A percentile compares a stretch with the other conserved stretches of the same genome.
Evolutionary conservation across 495 filamentous ascomycete species (phyloP).

Genomic region (Neurospora sp.): DNA sequence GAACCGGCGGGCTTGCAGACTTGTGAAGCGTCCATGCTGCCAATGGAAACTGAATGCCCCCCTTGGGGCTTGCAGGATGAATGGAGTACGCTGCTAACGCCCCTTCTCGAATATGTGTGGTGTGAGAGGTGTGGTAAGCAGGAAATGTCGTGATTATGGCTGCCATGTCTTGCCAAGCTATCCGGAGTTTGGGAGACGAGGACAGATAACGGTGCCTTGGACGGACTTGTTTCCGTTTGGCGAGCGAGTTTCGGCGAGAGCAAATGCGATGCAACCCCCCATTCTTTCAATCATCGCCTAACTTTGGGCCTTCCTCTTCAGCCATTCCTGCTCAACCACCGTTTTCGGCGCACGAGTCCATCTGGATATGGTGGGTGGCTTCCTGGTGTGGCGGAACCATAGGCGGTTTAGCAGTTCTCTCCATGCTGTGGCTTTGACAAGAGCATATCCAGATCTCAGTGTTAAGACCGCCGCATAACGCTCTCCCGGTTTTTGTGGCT

Average conservation of each 20-base stretch:
- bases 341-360: neutral
- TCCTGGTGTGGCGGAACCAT: neutral
- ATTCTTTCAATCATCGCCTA: neutral
- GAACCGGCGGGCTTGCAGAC: neutral
- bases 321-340: neutral
- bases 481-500: neutral
- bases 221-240: neutral
- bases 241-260: neutral
- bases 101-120: neutral
- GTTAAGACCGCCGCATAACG: neutral
- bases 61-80: neutral
- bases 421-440: neutral
- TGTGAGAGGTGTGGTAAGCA: neutral
- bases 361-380: neutral
- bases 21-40: neutral
- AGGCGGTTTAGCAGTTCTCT: neutral
- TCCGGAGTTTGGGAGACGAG: neutral
- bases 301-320: neutral
- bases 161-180: neutral
- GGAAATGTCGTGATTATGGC: neutral
- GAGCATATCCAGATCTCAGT: neutral
- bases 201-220: neutral
- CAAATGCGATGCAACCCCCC: neutral
- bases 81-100: neutral
- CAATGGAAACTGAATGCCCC: neutral